Evolutionary conservation across 768 basidiomycete species (phyloP).

Genomic region (Pisolithus marmoratus): DNA sequence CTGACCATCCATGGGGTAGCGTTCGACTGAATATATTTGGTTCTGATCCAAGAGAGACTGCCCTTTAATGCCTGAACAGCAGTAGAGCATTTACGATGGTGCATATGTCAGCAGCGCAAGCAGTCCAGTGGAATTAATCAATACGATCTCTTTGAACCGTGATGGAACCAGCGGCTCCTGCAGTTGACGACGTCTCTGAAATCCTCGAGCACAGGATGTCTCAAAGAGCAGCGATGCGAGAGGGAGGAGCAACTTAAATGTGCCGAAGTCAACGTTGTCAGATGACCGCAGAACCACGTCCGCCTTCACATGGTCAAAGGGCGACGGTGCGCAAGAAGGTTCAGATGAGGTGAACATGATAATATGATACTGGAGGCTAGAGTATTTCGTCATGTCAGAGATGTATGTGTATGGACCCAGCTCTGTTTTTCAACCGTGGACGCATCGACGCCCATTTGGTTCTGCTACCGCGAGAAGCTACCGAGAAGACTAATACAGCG

Average conservation of each 20-base stretch:
- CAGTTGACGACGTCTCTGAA: too few relatives aligned
- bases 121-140: constrained; percentile 20
- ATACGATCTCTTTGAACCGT: constrained; percentile 14
- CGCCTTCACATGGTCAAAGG: constrained; percentile 13
- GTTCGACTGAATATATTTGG: background rate
- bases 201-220: constrained; percentile 16
- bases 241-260: constrained; percentile 28
- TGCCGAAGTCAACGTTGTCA: constrained; percentile 24
- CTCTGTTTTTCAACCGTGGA: too few relatives aligned
- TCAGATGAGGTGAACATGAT: too few relatives aligned
- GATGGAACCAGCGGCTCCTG: too few relatives aligned
- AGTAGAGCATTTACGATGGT: too few relatives aligned
- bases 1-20: background rate
- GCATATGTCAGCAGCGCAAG: constrained; percentile 11
- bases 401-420: too few relatives aligned
- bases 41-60: constrained; percentile 9
- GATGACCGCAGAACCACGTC: constrained; percentile 22
- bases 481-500: too few relatives aligned
- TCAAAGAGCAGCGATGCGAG: constrained; percentile 31
- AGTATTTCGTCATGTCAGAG: too few relatives aligned
- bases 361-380: too few relatives aligned
- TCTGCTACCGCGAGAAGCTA: too few relatives aligned
- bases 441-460: too few relatives aligned
- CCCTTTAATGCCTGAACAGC: background rate
- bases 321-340: background rate